Evolutionary conservation across 2,329 filamentous ascomycete genomes (phyloP).

Genomic region (Cladosporium halotolerans): DNA sequence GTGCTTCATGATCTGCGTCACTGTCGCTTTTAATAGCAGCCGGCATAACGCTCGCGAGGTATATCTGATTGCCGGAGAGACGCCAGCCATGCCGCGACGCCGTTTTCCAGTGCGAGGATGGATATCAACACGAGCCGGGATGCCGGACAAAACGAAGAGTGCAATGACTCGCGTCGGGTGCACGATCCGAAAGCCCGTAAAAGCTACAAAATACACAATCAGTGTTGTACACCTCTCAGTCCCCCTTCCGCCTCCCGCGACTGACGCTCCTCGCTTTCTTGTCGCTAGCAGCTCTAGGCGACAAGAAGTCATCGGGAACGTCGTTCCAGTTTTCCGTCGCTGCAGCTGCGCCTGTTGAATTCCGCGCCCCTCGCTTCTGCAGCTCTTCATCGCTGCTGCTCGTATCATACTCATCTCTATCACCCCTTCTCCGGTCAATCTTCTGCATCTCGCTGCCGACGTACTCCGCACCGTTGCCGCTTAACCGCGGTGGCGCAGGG

Average conservation of each 20-base stretch:
- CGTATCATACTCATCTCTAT: conserved; percentile 19
- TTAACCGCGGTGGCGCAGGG: conserved; percentile 7
- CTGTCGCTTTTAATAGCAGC: too few species aligned
- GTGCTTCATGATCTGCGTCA: too few species aligned
- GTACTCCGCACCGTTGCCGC: conserved; percentile 17
- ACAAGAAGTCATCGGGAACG: conserved; percentile 41
- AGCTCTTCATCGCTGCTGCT: conserved; percentile 32
- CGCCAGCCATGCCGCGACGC: too few species aligned
- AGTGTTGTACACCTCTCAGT: conserved; percentile 15
- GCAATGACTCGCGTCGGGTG: too few species aligned
- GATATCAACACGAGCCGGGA: too few species aligned
- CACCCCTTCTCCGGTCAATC: conserved; percentile 29
- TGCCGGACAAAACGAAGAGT: too few species aligned
- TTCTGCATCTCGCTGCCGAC: conserved; percentile 36
- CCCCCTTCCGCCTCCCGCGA: conserved; percentile 26
- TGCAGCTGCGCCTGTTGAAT: neutral
- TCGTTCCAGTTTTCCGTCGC: conserved; percentile 43
- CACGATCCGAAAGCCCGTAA: too few species aligned
- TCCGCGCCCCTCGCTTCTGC: conserved; percentile 7
- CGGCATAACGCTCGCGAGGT: too few species aligned
- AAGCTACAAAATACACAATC: conserved; percentile 1
- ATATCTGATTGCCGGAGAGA: too few species aligned
- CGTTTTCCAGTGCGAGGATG: too few species aligned
- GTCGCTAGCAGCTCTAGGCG: conserved; percentile 21
- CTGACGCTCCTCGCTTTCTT: conserved; percentile 22